These are phyloP conservation scores for Lupinus albus DNA, from an alignment of 306 rosid genomes.

Conservation along the genomic window DNA sequence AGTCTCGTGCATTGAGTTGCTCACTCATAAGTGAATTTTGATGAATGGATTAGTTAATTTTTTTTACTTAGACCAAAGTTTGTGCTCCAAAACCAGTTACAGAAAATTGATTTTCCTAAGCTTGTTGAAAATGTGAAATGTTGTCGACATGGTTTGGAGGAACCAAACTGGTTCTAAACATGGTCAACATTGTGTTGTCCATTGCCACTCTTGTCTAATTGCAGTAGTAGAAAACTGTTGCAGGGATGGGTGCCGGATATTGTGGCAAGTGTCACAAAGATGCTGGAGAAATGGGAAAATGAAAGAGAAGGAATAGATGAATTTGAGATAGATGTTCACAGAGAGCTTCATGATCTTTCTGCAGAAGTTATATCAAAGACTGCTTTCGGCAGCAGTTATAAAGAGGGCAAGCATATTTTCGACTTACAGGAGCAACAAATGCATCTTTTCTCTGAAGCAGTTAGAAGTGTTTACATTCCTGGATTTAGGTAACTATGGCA, in stretches of 20 bases:
- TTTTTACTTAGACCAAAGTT: no score
- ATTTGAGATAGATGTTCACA: slow-evolving; percentile 63
- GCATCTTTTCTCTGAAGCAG: slow-evolving; percentile 55
- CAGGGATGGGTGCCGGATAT: slow-evolving; percentile 81
- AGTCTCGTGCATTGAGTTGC: no score
- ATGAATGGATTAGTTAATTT: no score
- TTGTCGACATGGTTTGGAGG: neutral
- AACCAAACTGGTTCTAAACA: neutral
- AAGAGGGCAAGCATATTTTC: slow-evolving; percentile 75
- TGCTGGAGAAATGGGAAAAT: slow-evolving; percentile 63
- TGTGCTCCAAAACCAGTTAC: neutral
- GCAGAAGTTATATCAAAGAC: slow-evolving; percentile 74
- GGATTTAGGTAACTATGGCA: slow-evolving; percentile 63
- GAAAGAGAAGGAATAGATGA: slow-evolving; percentile 57
- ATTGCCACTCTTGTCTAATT: neutral
- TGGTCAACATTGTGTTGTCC: neutral
- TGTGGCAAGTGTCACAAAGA: slow-evolving; percentile 54
- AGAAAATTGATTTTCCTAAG: neutral
- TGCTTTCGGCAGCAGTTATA: slow-evolving; percentile 75
- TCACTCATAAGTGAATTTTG: no score
- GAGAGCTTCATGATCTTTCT: slow-evolving; percentile 59
- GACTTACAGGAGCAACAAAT: slow-evolving; percentile 64
- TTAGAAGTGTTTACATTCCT: slow-evolving; percentile 66
- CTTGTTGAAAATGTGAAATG: neutral
- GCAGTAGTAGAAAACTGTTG: neutral